phyloP scores from a whole-genome alignment of 2,329 filamentous ascomycete species.

The Fusarium ambrosium region DNA sequence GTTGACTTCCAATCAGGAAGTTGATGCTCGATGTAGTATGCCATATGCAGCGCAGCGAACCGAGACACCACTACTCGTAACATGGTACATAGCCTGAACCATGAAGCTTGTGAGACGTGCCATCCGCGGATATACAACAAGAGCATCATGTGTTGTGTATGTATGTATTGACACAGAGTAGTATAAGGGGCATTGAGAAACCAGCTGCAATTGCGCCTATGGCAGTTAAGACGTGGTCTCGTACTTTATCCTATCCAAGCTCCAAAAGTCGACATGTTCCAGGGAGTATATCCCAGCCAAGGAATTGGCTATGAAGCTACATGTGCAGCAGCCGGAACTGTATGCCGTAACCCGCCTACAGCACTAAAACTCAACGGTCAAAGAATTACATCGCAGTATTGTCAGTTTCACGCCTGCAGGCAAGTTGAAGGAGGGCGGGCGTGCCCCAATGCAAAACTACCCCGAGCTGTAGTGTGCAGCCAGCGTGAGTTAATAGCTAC shows the following conservation, averaged over 20 bases:
- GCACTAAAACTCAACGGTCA: constrained; percentile 31
- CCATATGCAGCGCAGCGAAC: constrained; percentile 12
- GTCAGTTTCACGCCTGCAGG: constrained; percentile 45
- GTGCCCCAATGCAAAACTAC: constrained; percentile 41
- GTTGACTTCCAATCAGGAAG: not conserved
- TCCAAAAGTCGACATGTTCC: constrained; percentile 12
- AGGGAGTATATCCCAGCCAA: not conserved
- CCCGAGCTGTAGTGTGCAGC: constrained; percentile 38
- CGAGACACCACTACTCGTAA: constrained; percentile 6
- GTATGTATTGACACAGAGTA: not conserved
- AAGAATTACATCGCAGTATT: constrained; percentile 38
- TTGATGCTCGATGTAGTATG: constrained; percentile 12
- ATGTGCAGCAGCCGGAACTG: constrained; percentile 42
- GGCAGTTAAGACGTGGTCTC: not conserved
- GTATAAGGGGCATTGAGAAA: not conserved
- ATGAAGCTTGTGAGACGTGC: constrained; percentile 24
- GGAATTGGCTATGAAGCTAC: constrained; percentile 6
- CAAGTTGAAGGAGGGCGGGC: constrained; percentile 38
- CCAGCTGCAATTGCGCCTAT: not conserved
- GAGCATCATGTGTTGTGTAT: constrained; percentile 8
- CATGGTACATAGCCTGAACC: not conserved
- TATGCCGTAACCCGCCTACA: constrained; percentile 36
- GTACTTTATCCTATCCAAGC: not conserved
- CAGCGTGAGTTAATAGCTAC: constrained; percentile 40
- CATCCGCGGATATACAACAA: not conserved